Base-by-base conservation (phyloP, 495 filamentous ascomycete species). In the Penicillium paxilli region DNA sequence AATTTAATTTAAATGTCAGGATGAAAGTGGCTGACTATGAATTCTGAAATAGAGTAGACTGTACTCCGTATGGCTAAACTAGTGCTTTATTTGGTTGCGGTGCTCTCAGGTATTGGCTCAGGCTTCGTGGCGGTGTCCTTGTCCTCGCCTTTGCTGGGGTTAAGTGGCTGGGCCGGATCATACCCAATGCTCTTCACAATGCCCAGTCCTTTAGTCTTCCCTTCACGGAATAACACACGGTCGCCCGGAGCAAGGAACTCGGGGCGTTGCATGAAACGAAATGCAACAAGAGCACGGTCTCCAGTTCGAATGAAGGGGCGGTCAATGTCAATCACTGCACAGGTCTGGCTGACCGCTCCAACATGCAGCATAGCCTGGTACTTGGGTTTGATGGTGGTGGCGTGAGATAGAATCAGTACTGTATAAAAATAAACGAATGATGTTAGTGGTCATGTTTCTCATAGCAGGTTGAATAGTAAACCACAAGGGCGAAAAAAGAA, bases 331-430 rank as follows among this genome's bases (percentile, higher is more conserved):
- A 98, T 96, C 62, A 98, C 97, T 6, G 91, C 86, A 59, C 95
- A 98, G 0, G 94, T 98, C 71, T 98, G 94, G 51, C 87, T 91
- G 47, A 98, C 89, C 1, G 94, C 90, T 7, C 94, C 94, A 17
- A 98, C 94, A 62, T 98, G 94, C 19, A 98, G 81, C 94, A 98
- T 98, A 5, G 94, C 95, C 70, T 98, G 94, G 65, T 98, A 98
- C 62, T 92, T 92, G 5, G 90, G 91, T 67, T 95, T 94, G 70
- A 98, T 98, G 41, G 94, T 98, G n/a, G 94, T 98, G 1, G 94
- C 94, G 66, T 98, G 94, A 4, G 88, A 92, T 7, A 98, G 80
- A 55, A 98, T 98, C 5, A 98, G 81, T 3, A 98, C 94, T 91
- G 45, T 3, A 46, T 11, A 28, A 28, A 28, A 5, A 28, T 5